phyloP scores from a whole-genome alignment of 495 filamentous ascomycete genomes.

The Penicillium argentinense region DNA sequence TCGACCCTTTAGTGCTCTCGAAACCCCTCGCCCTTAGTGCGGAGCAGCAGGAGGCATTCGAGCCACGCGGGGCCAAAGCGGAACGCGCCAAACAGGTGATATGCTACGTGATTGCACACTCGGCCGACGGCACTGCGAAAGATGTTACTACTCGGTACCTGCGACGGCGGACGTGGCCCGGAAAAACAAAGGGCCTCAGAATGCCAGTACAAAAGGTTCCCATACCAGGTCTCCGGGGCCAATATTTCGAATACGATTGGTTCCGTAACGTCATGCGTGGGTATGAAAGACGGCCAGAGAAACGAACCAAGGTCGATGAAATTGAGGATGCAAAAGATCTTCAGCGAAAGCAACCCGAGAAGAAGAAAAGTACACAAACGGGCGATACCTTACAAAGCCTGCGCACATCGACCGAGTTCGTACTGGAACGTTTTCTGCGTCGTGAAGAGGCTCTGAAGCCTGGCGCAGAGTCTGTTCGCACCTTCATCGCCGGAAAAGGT shows the following conservation, averaged over 20 bases:
- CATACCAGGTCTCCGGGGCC: conserved; percentile 71
- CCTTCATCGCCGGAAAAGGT: conserved; percentile 69
- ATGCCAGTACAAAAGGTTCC: conserved; percentile 76
- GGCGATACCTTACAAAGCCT: conserved; percentile 84
- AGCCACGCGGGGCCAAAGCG: conserved; percentile 77
- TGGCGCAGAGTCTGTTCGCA: conserved; percentile 66
- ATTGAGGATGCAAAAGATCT: conserved; percentile 76
- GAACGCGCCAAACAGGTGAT: conserved; percentile 87
- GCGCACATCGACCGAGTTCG: conserved; percentile 80
- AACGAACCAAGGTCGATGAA: conserved; percentile 69
- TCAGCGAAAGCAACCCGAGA: conserved; percentile 66
- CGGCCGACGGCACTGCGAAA: conserved; percentile 83
- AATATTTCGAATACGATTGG: conserved; percentile 79
- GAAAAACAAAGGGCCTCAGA: conserved; percentile 85
- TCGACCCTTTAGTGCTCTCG: conserved; percentile 71
- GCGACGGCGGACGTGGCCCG: conserved; percentile 77
- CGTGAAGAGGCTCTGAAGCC: conserved; percentile 87
- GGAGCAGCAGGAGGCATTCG: conserved; percentile 73
- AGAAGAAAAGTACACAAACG: conserved; percentile 64
- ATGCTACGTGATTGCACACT: conserved; percentile 86
- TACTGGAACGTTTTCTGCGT: conserved; percentile 83
- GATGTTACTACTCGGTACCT: conserved; percentile 94
- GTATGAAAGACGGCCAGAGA: conserved; percentile 61
- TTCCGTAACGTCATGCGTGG: conserved; percentile 74
- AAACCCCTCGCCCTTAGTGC: conserved; percentile 64